These are phyloP conservation scores for Blastomyces gilchristii DNA, from an alignment of 2,329 filamentous ascomycete genomes.

Conservation along the genomic window DNA sequence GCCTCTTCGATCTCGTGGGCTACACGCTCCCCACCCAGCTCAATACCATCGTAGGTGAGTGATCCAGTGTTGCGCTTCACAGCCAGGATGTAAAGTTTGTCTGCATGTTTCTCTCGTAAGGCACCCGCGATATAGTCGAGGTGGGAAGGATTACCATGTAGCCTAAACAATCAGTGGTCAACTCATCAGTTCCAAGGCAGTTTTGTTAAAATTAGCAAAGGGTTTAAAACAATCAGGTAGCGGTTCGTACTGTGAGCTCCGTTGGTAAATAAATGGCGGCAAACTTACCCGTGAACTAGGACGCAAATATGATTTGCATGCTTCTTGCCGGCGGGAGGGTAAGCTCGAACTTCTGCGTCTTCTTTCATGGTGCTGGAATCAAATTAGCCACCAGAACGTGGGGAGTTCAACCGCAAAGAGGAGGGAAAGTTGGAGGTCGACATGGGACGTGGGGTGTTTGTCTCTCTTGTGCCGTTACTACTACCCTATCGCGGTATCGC, in stretches of 20 bases:
- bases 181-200: background rate
- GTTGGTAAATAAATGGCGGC: background rate
- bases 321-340: background rate
- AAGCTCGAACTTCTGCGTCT: background rate
- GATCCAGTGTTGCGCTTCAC: slow-evolving; percentile 47
- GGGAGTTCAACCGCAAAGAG: background rate
- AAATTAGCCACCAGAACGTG: background rate
- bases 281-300: slow-evolving; percentile 50
- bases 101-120: slow-evolving; percentile 41
- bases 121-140: slow-evolving; percentile 45
- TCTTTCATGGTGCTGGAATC: background rate
- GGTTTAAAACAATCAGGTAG: background rate
- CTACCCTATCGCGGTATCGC: background rate
- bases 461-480: background rate
- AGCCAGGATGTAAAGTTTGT: slow-evolving; percentile 46
- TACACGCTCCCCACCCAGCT: slow-evolving; percentile 57
- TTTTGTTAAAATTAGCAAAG: background rate
- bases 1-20: slow-evolving; percentile 53
- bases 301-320: slow-evolving; percentile 47
- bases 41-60: slow-evolving; percentile 57
- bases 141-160: slow-evolving; percentile 53
- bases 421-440: background rate
- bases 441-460: no score
- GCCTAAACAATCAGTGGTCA: slow-evolving; percentile 27
- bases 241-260: background rate